Evolutionary conservation across 441 rosid genomes (phyloP), one percentile per base, ranked within the genome.

Genomic region (Corymbia citriodora): DNA sequence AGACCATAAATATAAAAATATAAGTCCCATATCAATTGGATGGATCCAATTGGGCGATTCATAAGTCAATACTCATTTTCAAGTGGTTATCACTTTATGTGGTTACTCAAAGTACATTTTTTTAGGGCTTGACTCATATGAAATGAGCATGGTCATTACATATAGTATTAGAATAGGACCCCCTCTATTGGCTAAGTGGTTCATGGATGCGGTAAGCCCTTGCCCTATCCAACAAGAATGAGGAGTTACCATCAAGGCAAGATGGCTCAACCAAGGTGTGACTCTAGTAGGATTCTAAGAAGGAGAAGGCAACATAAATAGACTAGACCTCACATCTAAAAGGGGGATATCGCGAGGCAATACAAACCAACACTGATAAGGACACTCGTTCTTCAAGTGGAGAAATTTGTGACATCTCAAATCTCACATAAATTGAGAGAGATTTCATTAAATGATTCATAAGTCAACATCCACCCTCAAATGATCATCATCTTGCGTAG

Each of bases 221-320:
- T 63, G 8, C 18, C 2, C 5, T 0, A 63, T 63, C 2, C 14
- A 5, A 63, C 5, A 0, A 29, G 72, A 14, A n/a, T 0, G 10
- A 13, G 15, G 10, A 63, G 33, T 29, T 33, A 63, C n/a, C n/a
- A 25, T 15, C 29, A 65, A 65, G 17, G 19, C 8, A 3, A 1
- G 17, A 29, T 10, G 19, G 5, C 36, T n/a, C 33, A 65, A 2
- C n/a, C 9, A n/a, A 65, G 18, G 10, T 65, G 36, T 59, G 65
- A 13, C 68, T 61, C 68, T 61, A 61, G 4, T 0, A 61, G 16
- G 68, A 27, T 29, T 27, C 31, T 61, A 61, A 12, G 68, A 61
- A 11, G 68, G 17, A 61, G 31, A 16, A 61, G 16, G 68, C 1
- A 0, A 0, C n/a, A 59, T 25, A 59, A 59, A 59, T 25, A 27